Evolutionary conservation across 352 stramenopile genomes (phyloP).

Genomic region (Globisporangium irregulare): DNA sequence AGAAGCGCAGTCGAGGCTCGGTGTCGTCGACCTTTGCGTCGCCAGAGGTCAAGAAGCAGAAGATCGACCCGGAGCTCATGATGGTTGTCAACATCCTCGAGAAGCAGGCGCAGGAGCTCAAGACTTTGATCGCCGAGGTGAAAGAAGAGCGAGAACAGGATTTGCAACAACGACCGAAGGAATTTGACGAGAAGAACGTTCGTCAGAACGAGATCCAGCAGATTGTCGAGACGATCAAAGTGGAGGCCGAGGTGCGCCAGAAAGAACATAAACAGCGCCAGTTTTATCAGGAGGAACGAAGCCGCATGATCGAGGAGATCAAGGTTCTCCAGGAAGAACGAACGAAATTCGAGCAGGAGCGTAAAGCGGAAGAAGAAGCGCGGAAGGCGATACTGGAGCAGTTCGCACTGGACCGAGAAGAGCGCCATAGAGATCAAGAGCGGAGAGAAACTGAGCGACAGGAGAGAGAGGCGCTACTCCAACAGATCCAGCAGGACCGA

Average conservation of each 20-base stretch:
- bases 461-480: background rate
- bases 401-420: slow-evolving; percentile 6
- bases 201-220: slow-evolving; percentile 1
- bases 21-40: background rate
- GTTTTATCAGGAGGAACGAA: background rate
- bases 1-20: slow-evolving; percentile 4
- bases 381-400: slow-evolving; percentile 3
- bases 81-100: slow-evolving; percentile 13
- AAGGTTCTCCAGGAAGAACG: background rate
- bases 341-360: background rate
- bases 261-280: slow-evolving; percentile 6
- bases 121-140: slow-evolving; percentile 4
- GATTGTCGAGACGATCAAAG: slow-evolving; percentile 8
- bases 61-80: slow-evolving; percentile 10
- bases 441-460: background rate
- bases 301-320: slow-evolving; percentile 2
- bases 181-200: background rate
- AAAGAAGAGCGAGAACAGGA: background rate
- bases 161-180: background rate
- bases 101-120: slow-evolving; percentile 15
- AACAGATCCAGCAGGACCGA: slow-evolving; percentile 6
- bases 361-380: background rate
- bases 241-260: background rate
- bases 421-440: slow-evolving; percentile 1
- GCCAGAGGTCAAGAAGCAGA: slow-evolving; percentile 1